Base-by-base conservation (phyloP, 805 yeast genomes). In the Danielia reshetovae region DNA sequence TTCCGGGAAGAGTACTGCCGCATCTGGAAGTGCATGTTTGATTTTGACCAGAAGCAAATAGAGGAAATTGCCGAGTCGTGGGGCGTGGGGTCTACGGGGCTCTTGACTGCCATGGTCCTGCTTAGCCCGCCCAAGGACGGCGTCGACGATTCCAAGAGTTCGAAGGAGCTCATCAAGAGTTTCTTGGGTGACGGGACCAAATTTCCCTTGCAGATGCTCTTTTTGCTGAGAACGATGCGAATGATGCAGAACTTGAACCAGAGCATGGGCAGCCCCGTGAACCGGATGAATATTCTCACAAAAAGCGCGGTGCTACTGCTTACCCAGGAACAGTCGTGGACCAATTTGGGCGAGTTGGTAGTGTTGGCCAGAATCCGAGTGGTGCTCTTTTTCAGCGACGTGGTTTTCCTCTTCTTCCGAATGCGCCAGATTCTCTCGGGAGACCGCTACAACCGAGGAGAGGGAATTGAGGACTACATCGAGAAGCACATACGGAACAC, bases 211-310 rank as follows among this genome's bases (percentile, higher is more conserved):
- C 78, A 77, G 29, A 55, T 84, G 35, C 65, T 80, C 13, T 83
- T 84, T 46, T 59, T 85, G 5, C 76, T 82, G 35, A 62, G 90
- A 48, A 70, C 85, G 8, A 80, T 82, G 82, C 64, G 89, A 40
- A 82, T 84, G 65, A 71, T 85, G 32, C 90, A 83, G 52, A 79
- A 78, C 16, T 57, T 81, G 43, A 84, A 85, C 53, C 77, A 75
- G 44, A 62, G 61, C 23, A 75, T 74, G 52, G 85, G 81, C 4
- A 74, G 86, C 11, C 90, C 89, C 0, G 81, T 82, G n/a, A 84
- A 84, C 53, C 66, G 93, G 38, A 59, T 84, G 45, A 79, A 77
- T 38, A 51, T 80, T 18, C 62, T 84, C 35, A 84, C 85, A 0
- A 57, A 63, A 11, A 78, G 75, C 46, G 85, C 86, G 21, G 51